These are phyloP conservation scores for Trichophyton simii DNA, from an alignment of 2,329 filamentous ascomycete genomes.

Conservation along the genomic window DNA sequence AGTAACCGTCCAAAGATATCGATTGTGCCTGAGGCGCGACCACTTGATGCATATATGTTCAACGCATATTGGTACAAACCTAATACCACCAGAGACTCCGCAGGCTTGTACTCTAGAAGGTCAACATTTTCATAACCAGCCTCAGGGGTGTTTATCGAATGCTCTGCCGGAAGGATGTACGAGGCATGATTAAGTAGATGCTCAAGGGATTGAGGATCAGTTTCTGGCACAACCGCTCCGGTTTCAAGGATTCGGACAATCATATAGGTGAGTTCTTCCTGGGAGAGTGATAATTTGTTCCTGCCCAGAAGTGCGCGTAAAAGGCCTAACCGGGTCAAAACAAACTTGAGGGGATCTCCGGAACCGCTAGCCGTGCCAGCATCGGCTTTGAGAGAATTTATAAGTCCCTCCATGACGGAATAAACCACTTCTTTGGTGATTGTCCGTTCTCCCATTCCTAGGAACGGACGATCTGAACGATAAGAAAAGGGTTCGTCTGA, in stretches of 20 bases:
- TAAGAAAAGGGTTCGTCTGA: slow-evolving; percentile 8
- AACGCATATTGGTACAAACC: slow-evolving; percentile 13
- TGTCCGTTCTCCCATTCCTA: slow-evolving; percentile 34
- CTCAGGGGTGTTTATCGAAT: not conserved
- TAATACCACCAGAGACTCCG: slow-evolving; percentile 9
- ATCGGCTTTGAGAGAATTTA: slow-evolving; percentile 35
- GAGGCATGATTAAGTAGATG: slow-evolving; percentile 23
- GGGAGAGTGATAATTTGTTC: slow-evolving; percentile 20
- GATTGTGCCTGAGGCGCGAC: slow-evolving; percentile 10
- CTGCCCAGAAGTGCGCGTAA: slow-evolving; percentile 20
- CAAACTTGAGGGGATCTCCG: slow-evolving; percentile 22
- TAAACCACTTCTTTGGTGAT: slow-evolving; percentile 48
- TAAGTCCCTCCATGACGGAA: slow-evolving; percentile 42
- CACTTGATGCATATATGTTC: slow-evolving; percentile 11
- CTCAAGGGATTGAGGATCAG: slow-evolving; percentile 34
- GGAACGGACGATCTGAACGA: slow-evolving; percentile 21
- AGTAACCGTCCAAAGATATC: slow-evolving; percentile 11
- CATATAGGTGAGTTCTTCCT: slow-evolving; percentile 25
- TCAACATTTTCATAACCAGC: not conserved
- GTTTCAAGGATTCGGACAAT: slow-evolving; percentile 42
- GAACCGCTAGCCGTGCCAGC: slow-evolving; percentile 17
- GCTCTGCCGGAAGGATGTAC: slow-evolving; percentile 2
- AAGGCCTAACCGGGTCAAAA: slow-evolving; percentile 28
- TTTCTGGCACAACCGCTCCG: slow-evolving; percentile 33
- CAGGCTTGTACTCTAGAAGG: not conserved